Base-by-base conservation (phyloP, 2,329 filamentous ascomycete genomes). In the Pseudopithomyces maydicus region DNA sequence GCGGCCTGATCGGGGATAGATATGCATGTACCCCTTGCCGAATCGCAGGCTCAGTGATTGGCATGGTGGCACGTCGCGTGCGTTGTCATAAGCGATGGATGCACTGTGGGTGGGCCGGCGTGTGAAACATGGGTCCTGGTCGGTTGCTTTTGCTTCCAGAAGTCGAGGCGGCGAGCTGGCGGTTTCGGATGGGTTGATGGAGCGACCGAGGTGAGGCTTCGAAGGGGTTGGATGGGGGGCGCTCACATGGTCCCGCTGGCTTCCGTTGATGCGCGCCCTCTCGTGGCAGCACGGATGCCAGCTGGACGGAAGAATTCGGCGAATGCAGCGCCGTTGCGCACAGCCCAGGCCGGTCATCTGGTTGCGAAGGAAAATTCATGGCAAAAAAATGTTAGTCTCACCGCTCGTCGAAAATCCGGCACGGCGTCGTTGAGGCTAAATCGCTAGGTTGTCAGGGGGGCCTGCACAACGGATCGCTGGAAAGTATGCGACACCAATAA, bases 11-110 rank as follows among this genome's bases (percentile, higher is more conserved):
- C 35, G 49, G 68, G 66, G 33, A 51, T 64, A 57, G 58, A 48
- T 59, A 46, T 32, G 58, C 65, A 56, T 58, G 44, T 50, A 20
- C 49, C 58, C 69, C 66, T 63, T 68, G 67, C 63, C 61, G 26
- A 65, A 66, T 68, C 61, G 66, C 48, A 51, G 12, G 15, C 44
- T 17, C 44, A 36, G 19, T 29, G 48, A 55, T 49, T 39, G 57
- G 55, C 43, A 53, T 59, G 58, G 68, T 65, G 64, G 65, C 57
- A 66, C 64, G 63, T 73, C 69, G 70, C 71, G 70, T 74, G 70
- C 67, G 65, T 65, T 65, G 63, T 64, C 63, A 58, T 39, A 59
- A 43, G 38, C 58, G 50, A 59, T 56, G 56, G 51, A 58, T 57
- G 55, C 51, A 62, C 5, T 38, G 35, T 38, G 35, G 35, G 14